Evolutionary conservation across 169 alveolate species (phyloP).

Genomic region (Eimeria praecox): DNA sequence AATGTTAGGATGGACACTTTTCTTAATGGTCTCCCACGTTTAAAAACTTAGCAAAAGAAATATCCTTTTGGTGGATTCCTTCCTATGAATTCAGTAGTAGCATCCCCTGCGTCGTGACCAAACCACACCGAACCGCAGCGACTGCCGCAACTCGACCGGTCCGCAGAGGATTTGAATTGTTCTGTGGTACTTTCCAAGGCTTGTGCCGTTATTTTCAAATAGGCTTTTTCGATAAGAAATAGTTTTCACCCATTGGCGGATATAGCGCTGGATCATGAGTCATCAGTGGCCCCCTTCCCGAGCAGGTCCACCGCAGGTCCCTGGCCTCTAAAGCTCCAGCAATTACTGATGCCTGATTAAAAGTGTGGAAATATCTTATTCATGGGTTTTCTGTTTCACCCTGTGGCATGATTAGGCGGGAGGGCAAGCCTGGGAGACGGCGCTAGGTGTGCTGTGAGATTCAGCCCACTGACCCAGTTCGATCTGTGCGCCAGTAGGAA

Average conservation of each 20-base stretch:
- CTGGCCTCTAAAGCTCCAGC: background rate
- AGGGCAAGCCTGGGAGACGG: background rate
- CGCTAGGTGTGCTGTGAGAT: background rate
- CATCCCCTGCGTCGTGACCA: background rate
- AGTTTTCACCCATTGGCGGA: background rate
- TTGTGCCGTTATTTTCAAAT: background rate
- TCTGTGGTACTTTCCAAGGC: background rate
- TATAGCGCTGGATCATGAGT: background rate
- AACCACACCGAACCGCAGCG: conserved; percentile 26
- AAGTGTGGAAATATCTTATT: background rate
- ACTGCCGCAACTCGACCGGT: background rate
- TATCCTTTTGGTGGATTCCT: background rate
- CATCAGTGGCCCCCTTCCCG: conserved; percentile 33
- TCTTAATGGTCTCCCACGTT: background rate
- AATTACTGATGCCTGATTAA: background rate
- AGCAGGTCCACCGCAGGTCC: conserved; percentile 13
- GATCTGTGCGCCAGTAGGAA: conserved; percentile 10
- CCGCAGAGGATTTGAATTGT: background rate
- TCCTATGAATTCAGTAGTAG: background rate
- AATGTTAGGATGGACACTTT: background rate
- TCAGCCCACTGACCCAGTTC: background rate
- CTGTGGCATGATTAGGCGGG: background rate
- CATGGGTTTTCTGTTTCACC: background rate
- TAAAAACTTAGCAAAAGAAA: background rate
- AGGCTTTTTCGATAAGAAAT: background rate